Conservation (phyloP, 2,329 filamentous ascomycete species). For the Juglanconis oblonga region DNA sequence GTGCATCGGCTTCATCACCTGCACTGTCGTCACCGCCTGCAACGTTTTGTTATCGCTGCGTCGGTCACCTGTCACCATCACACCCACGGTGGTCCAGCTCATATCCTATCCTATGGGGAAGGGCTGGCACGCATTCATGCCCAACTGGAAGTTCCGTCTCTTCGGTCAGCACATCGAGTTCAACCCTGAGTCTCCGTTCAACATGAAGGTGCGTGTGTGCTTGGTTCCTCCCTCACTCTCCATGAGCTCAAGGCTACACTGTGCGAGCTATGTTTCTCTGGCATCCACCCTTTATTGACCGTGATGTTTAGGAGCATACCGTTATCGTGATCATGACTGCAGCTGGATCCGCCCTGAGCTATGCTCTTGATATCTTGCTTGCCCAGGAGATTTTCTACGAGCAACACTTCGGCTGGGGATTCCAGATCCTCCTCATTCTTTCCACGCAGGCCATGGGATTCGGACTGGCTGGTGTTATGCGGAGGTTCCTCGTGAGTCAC, state of each 20-base stretch:
- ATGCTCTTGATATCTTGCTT: slow-evolving; percentile 37
- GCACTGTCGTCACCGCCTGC: slow-evolving; percentile 54
- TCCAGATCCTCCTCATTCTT: slow-evolving; percentile 57
- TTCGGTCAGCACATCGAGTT: slow-evolving; percentile 32
- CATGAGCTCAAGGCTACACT: no score
- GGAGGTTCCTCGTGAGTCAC: slow-evolving; percentile 47
- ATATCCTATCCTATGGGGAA: slow-evolving; percentile 48
- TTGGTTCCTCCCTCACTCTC: background rate
- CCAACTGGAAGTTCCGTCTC: slow-evolving; percentile 27
- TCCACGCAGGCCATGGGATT: slow-evolving; percentile 63
- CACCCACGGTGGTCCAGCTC: slow-evolving; percentile 53
- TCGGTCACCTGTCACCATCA: slow-evolving; percentile 49
- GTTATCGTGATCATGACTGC: slow-evolving; percentile 46
- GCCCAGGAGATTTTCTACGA: slow-evolving; percentile 47
- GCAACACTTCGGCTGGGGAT: slow-evolving; percentile 53
- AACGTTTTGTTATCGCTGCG: slow-evolving; percentile 53
- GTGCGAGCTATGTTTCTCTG: no score
- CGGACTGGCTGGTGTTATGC: slow-evolving; percentile 57
- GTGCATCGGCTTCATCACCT: slow-evolving; percentile 54
- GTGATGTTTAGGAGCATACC: slow-evolving; percentile 39
- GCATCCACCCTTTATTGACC: no score
- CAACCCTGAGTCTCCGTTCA: slow-evolving; percentile 38
- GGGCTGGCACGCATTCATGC: slow-evolving; percentile 24
- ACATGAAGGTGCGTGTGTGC: slow-evolving; percentile 29
- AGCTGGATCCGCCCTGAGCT: slow-evolving; percentile 32